Conservation (phyloP, 176 grass and related monocot species). For the Paspalum notatum region DNA sequence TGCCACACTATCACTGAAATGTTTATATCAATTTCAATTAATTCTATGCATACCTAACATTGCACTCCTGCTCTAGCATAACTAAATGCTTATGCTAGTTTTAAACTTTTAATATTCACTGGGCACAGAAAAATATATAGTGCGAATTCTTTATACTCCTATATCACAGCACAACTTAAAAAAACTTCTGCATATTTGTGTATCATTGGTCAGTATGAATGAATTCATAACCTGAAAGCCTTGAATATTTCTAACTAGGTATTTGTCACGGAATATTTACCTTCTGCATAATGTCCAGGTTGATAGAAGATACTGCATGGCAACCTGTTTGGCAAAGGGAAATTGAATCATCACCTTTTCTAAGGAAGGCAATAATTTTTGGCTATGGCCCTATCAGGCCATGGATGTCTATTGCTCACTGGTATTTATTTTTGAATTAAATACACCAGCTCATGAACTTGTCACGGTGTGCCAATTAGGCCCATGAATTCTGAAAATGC, state of each 20-base stretch:
- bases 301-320: conserved; percentile 95
- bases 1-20: not conserved
- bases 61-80: not conserved
- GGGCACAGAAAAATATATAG: conserved; percentile 1
- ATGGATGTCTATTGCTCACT: conserved; percentile 99
- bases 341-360: conserved; percentile 50
- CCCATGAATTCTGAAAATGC: too few relatives aligned
- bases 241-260: conserved; percentile 2
- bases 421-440: conserved; percentile 52
- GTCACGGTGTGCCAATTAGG: too few relatives aligned
- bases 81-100: conserved; percentile 14
- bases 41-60: not conserved
- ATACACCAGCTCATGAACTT: too few relatives aligned
- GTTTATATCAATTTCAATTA: not conserved
- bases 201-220: not conserved
- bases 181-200: not conserved
- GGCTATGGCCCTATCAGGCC: conserved; percentile 93
- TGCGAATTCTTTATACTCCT: conserved; percentile 12
- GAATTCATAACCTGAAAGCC: conserved; percentile 12
- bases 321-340: conserved; percentile 89
- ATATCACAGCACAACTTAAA: not conserved
- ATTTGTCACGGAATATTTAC: conserved; percentile 8
- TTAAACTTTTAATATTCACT: not conserved
- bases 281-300: conserved; percentile 53
- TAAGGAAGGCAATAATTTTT: conserved; percentile 89